A percentile compares a stretch with the other conserved stretches of the same genome.
These are phyloP conservation scores for Glomus cerebriforme DNA, from an alignment of 192 early-diverging fungal species.

Conservation along the genomic window DNA sequence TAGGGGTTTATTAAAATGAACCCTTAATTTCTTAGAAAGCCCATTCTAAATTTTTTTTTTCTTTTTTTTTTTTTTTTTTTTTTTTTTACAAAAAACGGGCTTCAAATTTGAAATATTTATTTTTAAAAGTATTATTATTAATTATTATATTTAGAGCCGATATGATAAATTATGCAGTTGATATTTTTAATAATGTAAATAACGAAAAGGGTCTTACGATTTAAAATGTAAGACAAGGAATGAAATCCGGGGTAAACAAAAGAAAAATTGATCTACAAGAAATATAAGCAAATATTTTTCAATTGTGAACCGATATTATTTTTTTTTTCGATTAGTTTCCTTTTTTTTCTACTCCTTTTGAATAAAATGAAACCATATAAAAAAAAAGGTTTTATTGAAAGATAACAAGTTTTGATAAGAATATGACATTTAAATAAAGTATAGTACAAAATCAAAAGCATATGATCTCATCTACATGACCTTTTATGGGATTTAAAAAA, in stretches of 20 bases:
- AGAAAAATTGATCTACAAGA: not conserved
- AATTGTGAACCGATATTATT: no score
- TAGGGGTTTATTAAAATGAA: not conserved
- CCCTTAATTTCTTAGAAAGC: not conserved
- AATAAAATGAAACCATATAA: no score
- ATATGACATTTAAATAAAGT: not conserved
- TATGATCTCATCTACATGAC: not conserved
- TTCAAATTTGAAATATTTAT: no score
- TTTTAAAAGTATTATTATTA: no score
- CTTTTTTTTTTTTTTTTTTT: no score
- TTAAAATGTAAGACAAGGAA: not conserved
- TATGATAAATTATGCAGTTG: no score
- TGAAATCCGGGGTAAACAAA: not conserved
- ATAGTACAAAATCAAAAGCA: not conserved
- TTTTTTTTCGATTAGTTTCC: not conserved
- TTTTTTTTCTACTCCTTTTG: no score
- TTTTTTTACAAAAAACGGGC: no score
- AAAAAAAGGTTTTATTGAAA: not conserved
- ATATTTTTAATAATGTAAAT: no score
- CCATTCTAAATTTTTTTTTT: not conserved
- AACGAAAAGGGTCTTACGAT: not conserved
- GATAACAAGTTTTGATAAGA: not conserved
- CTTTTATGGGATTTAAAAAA: not conserved
- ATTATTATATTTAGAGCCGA: no score
- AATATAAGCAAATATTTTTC: not conserved